phyloP scores from a whole-genome alignment of 805 yeast genomes.

The Suhomyces sp. region DNA sequence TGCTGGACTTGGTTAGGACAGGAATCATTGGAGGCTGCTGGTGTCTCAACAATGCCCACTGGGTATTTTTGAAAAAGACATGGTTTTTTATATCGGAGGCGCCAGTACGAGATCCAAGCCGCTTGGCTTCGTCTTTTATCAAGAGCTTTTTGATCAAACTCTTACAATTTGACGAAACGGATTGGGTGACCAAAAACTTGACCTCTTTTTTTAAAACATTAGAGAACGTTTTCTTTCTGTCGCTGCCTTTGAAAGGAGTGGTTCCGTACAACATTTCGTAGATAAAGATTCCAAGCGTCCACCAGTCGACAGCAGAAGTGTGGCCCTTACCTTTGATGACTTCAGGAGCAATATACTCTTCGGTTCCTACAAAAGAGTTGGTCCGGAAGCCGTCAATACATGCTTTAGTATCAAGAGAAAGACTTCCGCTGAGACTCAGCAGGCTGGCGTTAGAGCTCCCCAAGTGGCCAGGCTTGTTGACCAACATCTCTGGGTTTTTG shows the following conservation, averaged over 20 bases:
- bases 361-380: slow-evolving; percentile 97
- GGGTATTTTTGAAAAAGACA: slow-evolving; percentile 83
- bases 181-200: slow-evolving; percentile 65
- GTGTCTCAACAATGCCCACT: slow-evolving; percentile 93
- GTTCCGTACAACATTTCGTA: slow-evolving; percentile 95
- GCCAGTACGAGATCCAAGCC: slow-evolving; percentile 90
- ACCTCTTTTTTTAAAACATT: slow-evolving; percentile 84
- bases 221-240: slow-evolving; percentile 84
- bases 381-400: slow-evolving; percentile 96
- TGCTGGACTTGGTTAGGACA: slow-evolving; percentile 45
- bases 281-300: slow-evolving; percentile 93
- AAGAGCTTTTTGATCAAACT: slow-evolving; percentile 75
- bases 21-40: slow-evolving; percentile 97
- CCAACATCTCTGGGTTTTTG: slow-evolving; percentile 70
- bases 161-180: slow-evolving; percentile 72
- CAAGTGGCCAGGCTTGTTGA: slow-evolving; percentile 20
- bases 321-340: slow-evolving; percentile 97
- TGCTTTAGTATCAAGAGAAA: slow-evolving; percentile 86
- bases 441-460: slow-evolving; percentile 21
- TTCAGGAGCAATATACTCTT: slow-evolving; percentile 98
- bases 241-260: slow-evolving; percentile 93
- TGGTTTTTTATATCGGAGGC: slow-evolving; percentile 94
- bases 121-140: slow-evolving; percentile 82
- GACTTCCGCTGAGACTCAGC: slow-evolving; percentile 37
- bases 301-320: slow-evolving; percentile 98